Base-by-base conservation (phyloP, 2,329 filamentous ascomycete species). In the Teratosphaeriaceae sp. region DNA sequence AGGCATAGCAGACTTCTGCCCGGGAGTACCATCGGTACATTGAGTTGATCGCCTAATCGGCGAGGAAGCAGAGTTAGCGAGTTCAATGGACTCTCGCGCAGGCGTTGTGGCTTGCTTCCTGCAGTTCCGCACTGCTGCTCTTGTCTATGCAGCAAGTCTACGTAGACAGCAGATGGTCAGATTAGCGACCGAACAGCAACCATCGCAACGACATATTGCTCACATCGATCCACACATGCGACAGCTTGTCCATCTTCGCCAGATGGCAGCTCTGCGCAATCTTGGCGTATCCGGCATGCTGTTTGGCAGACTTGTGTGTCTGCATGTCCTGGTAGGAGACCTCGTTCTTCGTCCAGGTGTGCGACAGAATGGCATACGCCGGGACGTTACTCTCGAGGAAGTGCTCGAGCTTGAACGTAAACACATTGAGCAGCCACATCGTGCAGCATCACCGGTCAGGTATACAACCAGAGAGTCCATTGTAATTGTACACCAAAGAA, bases 111-210 rank as follows among this genome's bases (percentile, higher is more conserved):
- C n/a, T n/a, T n/a, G n/a, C n/a, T n/a, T n/a, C 44, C 3, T 24
- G 13, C 5, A 39, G 37, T 16, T 39, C 37, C 8, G 37, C 37
- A 19, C 37, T 39, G 23, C 37, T 39, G 20, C 31, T 34, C 39
- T 54, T 54, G 42, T 58, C 45, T 30, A 54, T 52, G 22, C 51
- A 54, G 31, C 42, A 45, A 7, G 47, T 52, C 29, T 54, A n/a
- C n/a, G n/a, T n/a, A n/a, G n/a, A n/a, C n/a, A n/a, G n/a, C n/a
- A n/a, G n/a, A 11, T 9, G 8, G 30, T 34, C 30, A 34, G 30
- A n/a, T n/a, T n/a, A n/a, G n/a, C 51, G n/a, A 53, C 36, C 52
- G 48, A 54, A 11, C 38, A 37, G 33, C 50, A 53, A 11, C 43
- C 8, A 53, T 53, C 8, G 49, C 48, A 15, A 48, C 49, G 43